Evolutionary conservation across 148 eudicot species (phyloP), one percentile per base, ranked within the genome.

Genomic region (Chenopodium formosanum): DNA sequence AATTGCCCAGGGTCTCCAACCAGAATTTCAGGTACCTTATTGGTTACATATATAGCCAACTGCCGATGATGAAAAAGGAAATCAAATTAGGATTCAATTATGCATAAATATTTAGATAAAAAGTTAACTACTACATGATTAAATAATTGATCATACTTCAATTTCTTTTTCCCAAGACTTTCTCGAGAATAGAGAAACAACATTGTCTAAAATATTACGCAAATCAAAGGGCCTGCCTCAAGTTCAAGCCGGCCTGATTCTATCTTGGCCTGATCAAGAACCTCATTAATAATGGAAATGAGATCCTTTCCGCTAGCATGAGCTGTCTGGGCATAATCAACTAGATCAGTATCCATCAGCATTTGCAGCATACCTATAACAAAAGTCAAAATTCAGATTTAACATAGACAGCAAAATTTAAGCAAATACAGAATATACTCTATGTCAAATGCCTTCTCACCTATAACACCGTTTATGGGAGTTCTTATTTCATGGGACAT

Each of bases 401-500:
- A 23, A 63, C 20, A n/a, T 20, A 50, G 8, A 8, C 34, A 48
- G 53, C 27, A 31, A 40, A 25, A 48, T 16, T 11, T n/a, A 46
- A 22, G 50, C 27, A 31, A 78, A 53, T 14, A 34, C 22, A 47
- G 16, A 48, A 80, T 27, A 72, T 10, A 75, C 53, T 11, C 25
- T 46, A 40, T 8, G 7, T 2, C 16, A 37, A 52, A 52, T 34
- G 37, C 75, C n/a, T 53, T 58, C 76, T 91, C 79, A 95, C 98
- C 98, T 87, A 95, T 79, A 78, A 95, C 97, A 44, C 98, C 98
- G 66, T 91, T 92, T 97, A 95, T 95, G 34, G 98, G 97, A 73
- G 97, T 95, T 86, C 98, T 90, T 76, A 95, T 95, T 83, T 95
- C 98, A 83, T 95, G 98, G 50, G 98, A 95, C 79, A 95, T 96